A percentile compares a stretch with the other conserved stretches of the same genome.
These are phyloP conservation scores for Ceratocystis diversiconidia DNA, from an alignment of 2,329 filamentous ascomycete species.

Conservation along the genomic window DNA sequence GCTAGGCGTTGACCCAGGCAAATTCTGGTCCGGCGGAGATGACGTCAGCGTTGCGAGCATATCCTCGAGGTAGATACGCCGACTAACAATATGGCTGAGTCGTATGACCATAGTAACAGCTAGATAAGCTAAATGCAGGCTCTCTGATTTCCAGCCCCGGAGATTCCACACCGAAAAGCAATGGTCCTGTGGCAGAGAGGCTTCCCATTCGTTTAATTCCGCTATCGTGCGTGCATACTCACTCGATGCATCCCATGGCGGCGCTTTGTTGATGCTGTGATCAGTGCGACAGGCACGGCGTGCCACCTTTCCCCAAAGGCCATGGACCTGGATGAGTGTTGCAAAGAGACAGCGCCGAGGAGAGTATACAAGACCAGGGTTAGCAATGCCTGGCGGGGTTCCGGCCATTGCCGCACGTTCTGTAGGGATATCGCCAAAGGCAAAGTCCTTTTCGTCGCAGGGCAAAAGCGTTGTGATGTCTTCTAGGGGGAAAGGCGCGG, in stretches of 20 bases:
- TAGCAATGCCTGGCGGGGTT: conserved; percentile 23
- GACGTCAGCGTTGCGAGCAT: conserved; percentile 21
- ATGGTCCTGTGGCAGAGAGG: conserved; percentile 24
- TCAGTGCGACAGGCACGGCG: conserved; percentile 22
- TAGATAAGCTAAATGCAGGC: conserved; percentile 27
- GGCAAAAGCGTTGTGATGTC: conserved; percentile 28
- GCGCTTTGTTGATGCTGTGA: conserved; percentile 7
- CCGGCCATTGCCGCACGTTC: conserved; percentile 25
- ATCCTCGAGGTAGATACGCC: conserved; percentile 26
- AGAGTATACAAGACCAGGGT: conserved; percentile 22
- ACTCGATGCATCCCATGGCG: conserved; percentile 22
- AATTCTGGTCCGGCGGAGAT: conserved; percentile 5
- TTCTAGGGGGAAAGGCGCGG: conserved; percentile 24
- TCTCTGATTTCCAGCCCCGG: conserved; percentile 26
- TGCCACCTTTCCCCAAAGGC: conserved; percentile 27
- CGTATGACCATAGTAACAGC: conserved; percentile 26
- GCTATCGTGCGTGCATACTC: conserved; percentile 21
- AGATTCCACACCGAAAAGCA: conserved; percentile 27
- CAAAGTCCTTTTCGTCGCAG: conserved; percentile 28
- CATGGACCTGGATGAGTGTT: conserved; percentile 27
- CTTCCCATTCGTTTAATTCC: conserved; percentile 23
- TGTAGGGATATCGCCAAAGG: conserved; percentile 24
- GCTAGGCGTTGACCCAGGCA: conserved; percentile 15
- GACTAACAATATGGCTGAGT: conserved; percentile 27
- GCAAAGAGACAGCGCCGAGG: conserved; percentile 27